Percentiles rank a stretch among this genome's conserved stretches.
These are phyloP conservation scores for Bifiguratus adelaidae DNA, from an alignment of 192 early-diverging fungal species.

Conservation along the genomic window DNA sequence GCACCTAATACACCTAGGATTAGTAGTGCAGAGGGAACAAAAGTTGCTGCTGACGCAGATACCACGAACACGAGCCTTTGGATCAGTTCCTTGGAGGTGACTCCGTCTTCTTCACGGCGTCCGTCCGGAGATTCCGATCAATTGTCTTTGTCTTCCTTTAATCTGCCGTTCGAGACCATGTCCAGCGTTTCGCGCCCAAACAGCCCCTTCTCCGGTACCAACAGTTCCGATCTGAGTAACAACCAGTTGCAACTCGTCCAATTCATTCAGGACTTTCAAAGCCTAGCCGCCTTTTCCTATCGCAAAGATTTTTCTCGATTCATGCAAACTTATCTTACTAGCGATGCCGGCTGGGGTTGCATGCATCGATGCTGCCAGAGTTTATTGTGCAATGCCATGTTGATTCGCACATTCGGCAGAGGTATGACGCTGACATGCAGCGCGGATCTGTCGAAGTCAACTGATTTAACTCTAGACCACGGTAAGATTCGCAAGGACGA, in stretches of 20 bases:
- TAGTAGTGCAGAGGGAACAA: too few species aligned
- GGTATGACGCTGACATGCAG: too few species aligned
- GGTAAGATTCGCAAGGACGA: too few species aligned
- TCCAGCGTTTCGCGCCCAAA: background rate
- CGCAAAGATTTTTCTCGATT: conserved; percentile 70
- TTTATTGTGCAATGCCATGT: conserved; percentile 69
- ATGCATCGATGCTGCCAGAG: conserved; percentile 89
- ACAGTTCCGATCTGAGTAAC: background rate
- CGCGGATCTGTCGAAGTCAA: conserved; percentile 15
- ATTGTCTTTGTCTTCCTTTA: background rate
- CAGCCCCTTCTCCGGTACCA: background rate
- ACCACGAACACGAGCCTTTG: too few species aligned
- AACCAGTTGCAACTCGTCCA: background rate
- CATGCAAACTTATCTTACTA: conserved; percentile 51
- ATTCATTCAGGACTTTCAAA: background rate
- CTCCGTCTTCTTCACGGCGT: too few species aligned
- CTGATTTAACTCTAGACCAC: too few species aligned
- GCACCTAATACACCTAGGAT: too few species aligned
- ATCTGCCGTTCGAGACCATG: background rate
- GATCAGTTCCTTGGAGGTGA: too few species aligned
- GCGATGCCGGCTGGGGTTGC: conserved; percentile 85
- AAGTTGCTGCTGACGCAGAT: too few species aligned
- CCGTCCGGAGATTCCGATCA: background rate
- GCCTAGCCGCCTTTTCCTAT: conserved; percentile 43
- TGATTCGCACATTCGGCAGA: conserved; percentile 59